Evolutionary conservation across 164 flowering plant genomes (phyloP).

Genomic region (Cinnamomum micranthum): DNA sequence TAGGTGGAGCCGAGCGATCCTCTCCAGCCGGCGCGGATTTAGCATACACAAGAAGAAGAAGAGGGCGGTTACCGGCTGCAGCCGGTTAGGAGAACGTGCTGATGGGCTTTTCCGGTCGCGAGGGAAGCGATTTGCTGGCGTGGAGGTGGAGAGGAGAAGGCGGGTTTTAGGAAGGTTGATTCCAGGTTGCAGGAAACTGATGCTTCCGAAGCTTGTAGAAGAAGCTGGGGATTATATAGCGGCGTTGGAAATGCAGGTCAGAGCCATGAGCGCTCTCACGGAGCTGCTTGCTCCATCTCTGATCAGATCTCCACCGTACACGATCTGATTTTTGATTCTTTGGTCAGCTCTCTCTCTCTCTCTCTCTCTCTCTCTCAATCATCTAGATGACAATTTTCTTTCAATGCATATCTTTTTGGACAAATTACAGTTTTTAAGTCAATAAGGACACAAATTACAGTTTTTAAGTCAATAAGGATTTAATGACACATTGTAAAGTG

Average conservation of each 20-base stretch:
- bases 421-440: too few relatives aligned
- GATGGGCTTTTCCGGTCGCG: constrained; percentile 24
- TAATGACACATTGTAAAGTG: too few relatives aligned
- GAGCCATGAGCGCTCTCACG: constrained; percentile 56
- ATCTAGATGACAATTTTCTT: too few relatives aligned
- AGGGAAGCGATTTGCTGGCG: constrained; percentile 8
- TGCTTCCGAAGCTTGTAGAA: constrained; percentile 57
- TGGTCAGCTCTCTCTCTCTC: too few relatives aligned
- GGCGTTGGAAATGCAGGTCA: constrained; percentile 76
- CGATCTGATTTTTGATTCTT: too few relatives aligned
- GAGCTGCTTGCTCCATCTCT: constrained; percentile 33
- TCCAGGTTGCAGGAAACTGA: constrained; percentile 69
- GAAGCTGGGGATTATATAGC: constrained; percentile 69
- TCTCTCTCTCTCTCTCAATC: too few relatives aligned
- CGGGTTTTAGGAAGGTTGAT: constrained; percentile 57
- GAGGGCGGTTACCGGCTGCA: constrained; percentile 4
- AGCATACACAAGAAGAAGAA: constrained; percentile 30
- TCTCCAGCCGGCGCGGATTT: constrained; percentile 43
- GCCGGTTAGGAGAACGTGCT: constrained; percentile 27
- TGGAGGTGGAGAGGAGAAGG: constrained; percentile 43
- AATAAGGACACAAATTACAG: too few relatives aligned
- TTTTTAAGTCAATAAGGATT: too few relatives aligned
- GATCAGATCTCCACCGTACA: neutral
- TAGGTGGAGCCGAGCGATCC: constrained; percentile 79
- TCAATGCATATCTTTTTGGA: too few relatives aligned